Conservation (phyloP, 257 asterid genomes). For the Solanum pinnatisectum region DNA sequence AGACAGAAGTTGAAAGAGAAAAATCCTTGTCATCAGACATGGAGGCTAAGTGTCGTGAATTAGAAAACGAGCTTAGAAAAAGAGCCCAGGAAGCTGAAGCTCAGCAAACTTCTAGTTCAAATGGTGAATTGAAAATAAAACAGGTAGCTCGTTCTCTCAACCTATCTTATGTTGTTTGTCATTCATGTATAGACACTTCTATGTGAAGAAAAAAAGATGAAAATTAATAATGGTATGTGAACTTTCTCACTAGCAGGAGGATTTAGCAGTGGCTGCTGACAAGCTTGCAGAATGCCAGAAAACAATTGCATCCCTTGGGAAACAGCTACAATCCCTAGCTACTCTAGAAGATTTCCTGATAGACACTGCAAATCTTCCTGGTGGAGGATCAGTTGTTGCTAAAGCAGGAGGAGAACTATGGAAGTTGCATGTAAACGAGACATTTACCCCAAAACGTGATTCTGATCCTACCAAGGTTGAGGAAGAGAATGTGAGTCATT, state of each 20-base stretch:
- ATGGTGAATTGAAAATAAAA: slow-evolving; percentile 36
- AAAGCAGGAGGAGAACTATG: slow-evolving; percentile 13
- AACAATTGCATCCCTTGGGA: slow-evolving; percentile 74
- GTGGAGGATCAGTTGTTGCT: slow-evolving; percentile 26
- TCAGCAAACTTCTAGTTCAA: slow-evolving; percentile 29
- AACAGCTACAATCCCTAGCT: slow-evolving; percentile 69
- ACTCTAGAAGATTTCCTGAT: slow-evolving; percentile 72
- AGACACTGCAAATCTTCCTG: slow-evolving; percentile 49
- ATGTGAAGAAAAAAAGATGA: not conserved
- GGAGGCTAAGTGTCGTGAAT: slow-evolving; percentile 32
- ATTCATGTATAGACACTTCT: not conserved
- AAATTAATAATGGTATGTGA: not conserved
- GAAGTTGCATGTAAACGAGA: slow-evolving; percentile 25
- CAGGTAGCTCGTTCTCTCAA: slow-evolving; percentile 29
- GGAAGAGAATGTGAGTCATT: slow-evolving; percentile 12
- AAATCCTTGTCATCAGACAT: slow-evolving; percentile 26
- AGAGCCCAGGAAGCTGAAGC: slow-evolving; percentile 26
- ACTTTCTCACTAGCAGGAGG: slow-evolving; percentile 40
- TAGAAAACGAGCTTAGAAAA: slow-evolving; percentile 39
- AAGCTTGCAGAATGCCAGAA: slow-evolving; percentile 83
- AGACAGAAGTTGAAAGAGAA: slow-evolving; percentile 32
- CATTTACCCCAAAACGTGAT: slow-evolving; percentile 12
- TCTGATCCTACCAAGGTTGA: slow-evolving; percentile 16
- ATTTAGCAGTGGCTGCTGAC: slow-evolving; percentile 61
- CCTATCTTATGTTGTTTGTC: not conserved